phyloP scores from a whole-genome alignment of 2,329 filamentous ascomycete species.

The Orbilia blumenaviensis region DNA sequence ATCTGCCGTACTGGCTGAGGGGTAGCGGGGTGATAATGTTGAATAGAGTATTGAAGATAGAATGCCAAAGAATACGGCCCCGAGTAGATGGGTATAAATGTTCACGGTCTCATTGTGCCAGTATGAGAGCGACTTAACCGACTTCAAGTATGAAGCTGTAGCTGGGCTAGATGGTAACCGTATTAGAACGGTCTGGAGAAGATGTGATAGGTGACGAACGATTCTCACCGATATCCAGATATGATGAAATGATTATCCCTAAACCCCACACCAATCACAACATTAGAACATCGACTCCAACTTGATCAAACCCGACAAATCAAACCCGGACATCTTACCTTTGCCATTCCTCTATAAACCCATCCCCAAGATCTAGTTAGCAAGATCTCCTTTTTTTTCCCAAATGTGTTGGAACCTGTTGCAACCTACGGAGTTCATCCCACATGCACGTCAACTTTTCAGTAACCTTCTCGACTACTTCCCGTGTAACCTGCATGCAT shows the following conservation, averaged over 20 bases:
- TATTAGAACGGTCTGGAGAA: constrained; percentile 68
- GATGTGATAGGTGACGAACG: constrained; percentile 61
- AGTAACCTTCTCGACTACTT: constrained; percentile 41
- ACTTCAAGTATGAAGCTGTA: constrained; percentile 61
- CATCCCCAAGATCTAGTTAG: background rate
- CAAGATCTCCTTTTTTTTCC: background rate
- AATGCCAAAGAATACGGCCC: constrained; percentile 66
- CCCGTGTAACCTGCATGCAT: constrained; percentile 24
- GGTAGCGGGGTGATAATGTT: constrained; percentile 72
- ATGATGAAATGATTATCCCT: constrained; percentile 75
- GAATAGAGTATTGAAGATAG: constrained; percentile 67
- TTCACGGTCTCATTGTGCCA: constrained; percentile 70
- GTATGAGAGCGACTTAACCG: constrained; percentile 22
- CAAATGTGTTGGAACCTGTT: constrained; percentile 17
- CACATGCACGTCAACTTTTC: constrained; percentile 57
- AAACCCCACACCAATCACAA: background rate
- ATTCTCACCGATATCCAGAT: constrained; percentile 68
- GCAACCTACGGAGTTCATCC: constrained; percentile 57
- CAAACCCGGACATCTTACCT: background rate
- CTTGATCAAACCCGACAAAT: background rate
- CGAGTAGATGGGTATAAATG: constrained; percentile 76
- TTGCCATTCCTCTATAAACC: constrained; percentile 39
- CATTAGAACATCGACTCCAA: constrained; percentile 62
- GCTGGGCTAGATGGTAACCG: constrained; percentile 67
- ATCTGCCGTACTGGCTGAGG: constrained; percentile 70